These are phyloP conservation scores for Elaeis guineensis DNA, from an alignment of 176 grass and related monocot genomes.

Conservation along the genomic window DNA sequence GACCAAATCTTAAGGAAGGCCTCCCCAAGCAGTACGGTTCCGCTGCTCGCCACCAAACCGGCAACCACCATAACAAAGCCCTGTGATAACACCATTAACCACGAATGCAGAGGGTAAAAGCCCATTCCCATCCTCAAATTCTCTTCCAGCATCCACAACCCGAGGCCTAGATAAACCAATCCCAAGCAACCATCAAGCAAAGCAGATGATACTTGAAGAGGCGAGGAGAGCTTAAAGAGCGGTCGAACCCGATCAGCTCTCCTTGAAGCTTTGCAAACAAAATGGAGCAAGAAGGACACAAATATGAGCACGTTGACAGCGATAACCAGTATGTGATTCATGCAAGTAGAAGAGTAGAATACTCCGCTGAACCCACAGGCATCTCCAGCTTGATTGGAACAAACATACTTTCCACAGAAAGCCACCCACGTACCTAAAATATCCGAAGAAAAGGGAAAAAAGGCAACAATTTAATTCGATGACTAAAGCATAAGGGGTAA, in stretches of 20 bases:
- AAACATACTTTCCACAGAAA: slow-evolving; percentile 27
- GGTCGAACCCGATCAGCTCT: slow-evolving; percentile 1
- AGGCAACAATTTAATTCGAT: not conserved
- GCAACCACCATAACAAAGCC: slow-evolving; percentile 31
- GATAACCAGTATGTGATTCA: slow-evolving; percentile 42
- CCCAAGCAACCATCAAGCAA: slow-evolving; percentile 41
- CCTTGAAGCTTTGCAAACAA: slow-evolving; percentile 37
- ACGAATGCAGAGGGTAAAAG: slow-evolving; percentile 37
- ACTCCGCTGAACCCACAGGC: slow-evolving; percentile 24
- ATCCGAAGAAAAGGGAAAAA: not conserved
- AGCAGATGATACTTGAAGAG: slow-evolving; percentile 17
- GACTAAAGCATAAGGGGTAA: not conserved
- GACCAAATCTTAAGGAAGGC: slow-evolving; percentile 26
- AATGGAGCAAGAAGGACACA: slow-evolving; percentile 20
- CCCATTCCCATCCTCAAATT: slow-evolving; percentile 12
- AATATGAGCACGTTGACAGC: slow-evolving; percentile 8
- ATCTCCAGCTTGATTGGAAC: slow-evolving; percentile 18
- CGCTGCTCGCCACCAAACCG: slow-evolving; percentile 27
- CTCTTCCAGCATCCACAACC: slow-evolving; percentile 41
- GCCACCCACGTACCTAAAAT: slow-evolving; percentile 33
- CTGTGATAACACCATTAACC: slow-evolving; percentile 37
- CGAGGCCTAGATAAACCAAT: slow-evolving; percentile 38
- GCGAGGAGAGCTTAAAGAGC: slow-evolving; percentile 21
- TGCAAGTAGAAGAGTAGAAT: slow-evolving; percentile 58
- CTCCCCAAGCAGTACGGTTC: slow-evolving; percentile 20